Conservation (phyloP, 257 asterid species). For the Przewalskia tangutica region DNA sequence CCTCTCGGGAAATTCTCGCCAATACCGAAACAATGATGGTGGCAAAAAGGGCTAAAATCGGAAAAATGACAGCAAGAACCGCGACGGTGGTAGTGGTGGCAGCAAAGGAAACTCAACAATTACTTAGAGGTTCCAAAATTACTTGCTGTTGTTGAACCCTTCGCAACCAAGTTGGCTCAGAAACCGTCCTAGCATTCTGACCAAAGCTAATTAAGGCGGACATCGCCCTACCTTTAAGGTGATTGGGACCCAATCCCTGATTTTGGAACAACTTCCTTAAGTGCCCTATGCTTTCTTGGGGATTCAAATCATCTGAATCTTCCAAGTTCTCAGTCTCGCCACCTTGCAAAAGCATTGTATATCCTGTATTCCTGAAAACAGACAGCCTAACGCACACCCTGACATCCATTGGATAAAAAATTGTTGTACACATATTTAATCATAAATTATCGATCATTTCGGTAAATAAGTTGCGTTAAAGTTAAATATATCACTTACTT, state of each 20-base stretch:
- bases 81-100: too few relatives aligned
- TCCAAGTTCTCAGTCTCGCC: slow-evolving; percentile 58
- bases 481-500: slow-evolving; percentile 37
- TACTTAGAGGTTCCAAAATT: slow-evolving; percentile 55
- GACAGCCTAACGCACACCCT: slow-evolving; percentile 81
- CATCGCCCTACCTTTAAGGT: slow-evolving; percentile 59
- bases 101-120: not conserved
- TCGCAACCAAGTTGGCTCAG: slow-evolving; percentile 72
- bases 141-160: slow-evolving; percentile 72
- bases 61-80: too few relatives aligned
- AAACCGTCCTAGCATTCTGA: slow-evolving; percentile 54
- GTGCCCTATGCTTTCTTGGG: slow-evolving; percentile 19
- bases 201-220: slow-evolving; percentile 89
- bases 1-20: too few relatives aligned
- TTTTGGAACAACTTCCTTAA: slow-evolving; percentile 23
- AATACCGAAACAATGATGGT: too few relatives aligned
- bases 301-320: slow-evolving; percentile 22
- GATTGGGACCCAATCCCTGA: slow-evolving; percentile 27
- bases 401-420: slow-evolving; percentile 20
- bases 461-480: not conserved
- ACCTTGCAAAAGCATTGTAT: slow-evolving; percentile 88
- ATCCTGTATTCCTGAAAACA: slow-evolving; percentile 48
- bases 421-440: not conserved
- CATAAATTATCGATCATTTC: not conserved
- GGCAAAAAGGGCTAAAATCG: too few relatives aligned